Base-by-base conservation (phyloP, 2,329 filamentous ascomycete genomes). In the Onygenales sp. region DNA sequence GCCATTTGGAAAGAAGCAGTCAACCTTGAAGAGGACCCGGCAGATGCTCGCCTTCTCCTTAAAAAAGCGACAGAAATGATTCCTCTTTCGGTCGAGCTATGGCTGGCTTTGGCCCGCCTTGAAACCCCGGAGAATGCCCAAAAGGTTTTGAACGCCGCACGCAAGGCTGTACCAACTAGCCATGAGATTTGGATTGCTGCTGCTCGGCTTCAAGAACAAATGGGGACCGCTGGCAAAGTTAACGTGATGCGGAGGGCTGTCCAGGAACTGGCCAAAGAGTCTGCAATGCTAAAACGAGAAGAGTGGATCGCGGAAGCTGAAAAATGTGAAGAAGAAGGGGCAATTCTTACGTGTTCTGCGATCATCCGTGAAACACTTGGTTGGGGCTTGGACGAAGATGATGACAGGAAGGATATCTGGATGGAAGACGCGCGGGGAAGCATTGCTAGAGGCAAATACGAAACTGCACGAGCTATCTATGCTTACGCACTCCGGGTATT, bases 1-100 rank as follows among this genome's bases (percentile, higher is more conserved):
- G 86, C 88, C 43, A 80, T 98, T n/a, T 98, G 93, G 93, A 98
- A 97, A 67, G 90, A 94, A 66, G 86, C 92, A 5, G 92, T 98
- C 58, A 97, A 97, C 61, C 75, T 97, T 53, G 93, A 97, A 65
- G 92, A 96, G 64, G 86, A 95, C 61, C 82, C 87, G 0, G 86
- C 85, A 33, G 90, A 96, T 72, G 94, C 94, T 4, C 85, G 85
- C 57, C 76, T 98, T 53, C 78, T 98, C 52, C 81, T 98, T 46
- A 91, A 90, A 47, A 96, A 96, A 72, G 94, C 94, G 0, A 95
- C 91, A 0, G 91, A 98, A 63, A 86, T 96, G 54, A 95, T 98
- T 53, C 92, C 92, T 0, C 77, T 94, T 6, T 95, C 92, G 0
- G 86, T 96, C 39, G 94, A 98, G 66, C 75, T 98, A 1, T 98